Conservation (phyloP, 306 rosid species). For the Ormosia semicastrata region DNA sequence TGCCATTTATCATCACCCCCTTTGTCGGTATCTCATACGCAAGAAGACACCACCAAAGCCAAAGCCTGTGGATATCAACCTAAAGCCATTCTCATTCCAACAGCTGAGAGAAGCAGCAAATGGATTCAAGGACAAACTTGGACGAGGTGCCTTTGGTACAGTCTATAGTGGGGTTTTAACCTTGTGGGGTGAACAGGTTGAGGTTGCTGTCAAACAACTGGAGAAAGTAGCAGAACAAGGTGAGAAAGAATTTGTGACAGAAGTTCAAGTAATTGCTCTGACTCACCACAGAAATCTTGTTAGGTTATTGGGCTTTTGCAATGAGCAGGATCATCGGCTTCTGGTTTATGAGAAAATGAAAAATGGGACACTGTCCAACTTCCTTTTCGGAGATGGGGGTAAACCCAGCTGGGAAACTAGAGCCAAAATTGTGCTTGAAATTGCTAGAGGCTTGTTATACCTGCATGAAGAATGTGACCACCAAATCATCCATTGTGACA, state of each 20-base stretch:
- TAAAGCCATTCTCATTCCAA: slow-evolving; percentile 36
- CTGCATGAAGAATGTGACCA: slow-evolving; percentile 40
- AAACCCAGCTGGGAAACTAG: slow-evolving; percentile 37
- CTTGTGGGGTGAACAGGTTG: slow-evolving; percentile 28
- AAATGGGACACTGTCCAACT: slow-evolving; percentile 30
- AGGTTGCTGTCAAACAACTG: slow-evolving; percentile 39
- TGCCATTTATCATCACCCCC: slow-evolving; percentile 31
- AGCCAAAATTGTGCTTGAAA: slow-evolving; percentile 21
- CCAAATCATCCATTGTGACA: slow-evolving; percentile 39
- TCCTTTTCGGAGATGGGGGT: slow-evolving; percentile 18
- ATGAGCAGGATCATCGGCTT: slow-evolving; percentile 33
- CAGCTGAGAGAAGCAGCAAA: slow-evolving; percentile 35
- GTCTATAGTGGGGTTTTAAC: slow-evolving; percentile 32
- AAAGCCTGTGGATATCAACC: slow-evolving; percentile 31
- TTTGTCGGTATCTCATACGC: background rate
- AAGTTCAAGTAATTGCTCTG: slow-evolving; percentile 41
- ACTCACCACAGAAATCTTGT: slow-evolving; percentile 40
- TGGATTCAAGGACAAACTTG: slow-evolving; percentile 29
- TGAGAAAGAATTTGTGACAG: slow-evolving; percentile 35
- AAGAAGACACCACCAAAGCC: slow-evolving; percentile 14
- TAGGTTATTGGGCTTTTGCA: slow-evolving; percentile 31
- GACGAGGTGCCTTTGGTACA: slow-evolving; percentile 33
- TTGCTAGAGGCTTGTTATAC: slow-evolving; percentile 34
- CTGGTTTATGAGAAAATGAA: slow-evolving; percentile 36
- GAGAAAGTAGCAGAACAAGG: slow-evolving; percentile 16